These are phyloP conservation scores for Aphelidium insulamus DNA, from an alignment of 371 early-diverging fungal species.

Conservation along the genomic window DNA sequence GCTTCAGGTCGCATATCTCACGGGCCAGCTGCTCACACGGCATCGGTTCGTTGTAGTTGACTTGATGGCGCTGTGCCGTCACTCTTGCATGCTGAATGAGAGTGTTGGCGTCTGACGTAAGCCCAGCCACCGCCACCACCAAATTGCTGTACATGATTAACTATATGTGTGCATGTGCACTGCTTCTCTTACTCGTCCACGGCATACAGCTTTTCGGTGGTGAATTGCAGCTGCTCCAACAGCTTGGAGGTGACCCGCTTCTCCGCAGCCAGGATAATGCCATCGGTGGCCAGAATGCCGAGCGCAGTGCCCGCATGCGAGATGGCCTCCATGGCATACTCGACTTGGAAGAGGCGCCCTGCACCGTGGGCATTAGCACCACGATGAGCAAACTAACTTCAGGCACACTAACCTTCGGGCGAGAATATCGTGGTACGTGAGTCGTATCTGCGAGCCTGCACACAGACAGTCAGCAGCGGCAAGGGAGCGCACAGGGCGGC, in stretches of 20 bases:
- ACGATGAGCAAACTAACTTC: not conserved
- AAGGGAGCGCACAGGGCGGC: too few relatives aligned
- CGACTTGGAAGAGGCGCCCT: constrained; percentile 98
- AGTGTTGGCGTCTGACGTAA: constrained; percentile 93
- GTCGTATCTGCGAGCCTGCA: constrained; percentile 94
- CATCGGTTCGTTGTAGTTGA: constrained; percentile 67
- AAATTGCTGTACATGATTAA: constrained; percentile 36
- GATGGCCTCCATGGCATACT: constrained; percentile 99
- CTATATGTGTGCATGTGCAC: not conserved
- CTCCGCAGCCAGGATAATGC: constrained; percentile 92
- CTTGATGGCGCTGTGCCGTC: constrained; percentile 73
- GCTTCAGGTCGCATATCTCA: constrained; percentile 84
- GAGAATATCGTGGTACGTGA: constrained; percentile 94
- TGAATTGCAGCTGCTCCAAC: constrained; percentile 54
- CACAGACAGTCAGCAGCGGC: too few relatives aligned
- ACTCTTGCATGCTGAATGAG: constrained; percentile 76
- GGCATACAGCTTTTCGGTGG: constrained; percentile 90
- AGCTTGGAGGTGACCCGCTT: constrained; percentile 83
- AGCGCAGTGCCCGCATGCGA: constrained; percentile 91
- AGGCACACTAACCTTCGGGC: constrained; percentile 59
- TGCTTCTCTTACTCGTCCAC: constrained; percentile 55
- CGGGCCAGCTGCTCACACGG: constrained; percentile 88
- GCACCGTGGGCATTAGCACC: not conserved
- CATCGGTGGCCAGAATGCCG: constrained; percentile 82
- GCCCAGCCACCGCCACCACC: constrained; percentile 92